These are phyloP conservation scores for Rhypophila decipiens DNA, from an alignment of 495 filamentous ascomycete species.

Conservation along the genomic window DNA sequence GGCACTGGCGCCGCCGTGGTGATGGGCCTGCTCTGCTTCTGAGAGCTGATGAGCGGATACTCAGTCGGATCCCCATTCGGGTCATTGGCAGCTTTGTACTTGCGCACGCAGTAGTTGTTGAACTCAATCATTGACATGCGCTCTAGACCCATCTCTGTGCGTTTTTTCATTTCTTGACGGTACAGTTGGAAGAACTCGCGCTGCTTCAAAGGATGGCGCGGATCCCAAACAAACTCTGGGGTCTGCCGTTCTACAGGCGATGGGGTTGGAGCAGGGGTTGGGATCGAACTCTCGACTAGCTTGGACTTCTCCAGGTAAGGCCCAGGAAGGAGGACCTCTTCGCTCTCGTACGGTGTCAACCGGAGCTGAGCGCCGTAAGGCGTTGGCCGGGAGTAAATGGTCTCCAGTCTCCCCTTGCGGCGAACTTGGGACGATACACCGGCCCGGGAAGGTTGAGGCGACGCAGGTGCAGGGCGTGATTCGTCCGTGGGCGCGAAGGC, in stretches of 20 bases:
- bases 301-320: constrained; percentile 18
- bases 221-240: constrained; percentile 14
- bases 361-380: constrained; percentile 14
- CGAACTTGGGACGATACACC: too few relatives aligned
- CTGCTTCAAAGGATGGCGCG: constrained; percentile 10
- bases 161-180: constrained; percentile 11
- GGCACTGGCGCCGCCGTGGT: not conserved
- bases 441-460: too few relatives aligned
- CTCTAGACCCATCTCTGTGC: constrained; percentile 9
- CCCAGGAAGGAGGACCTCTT: constrained; percentile 17
- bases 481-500: too few relatives aligned
- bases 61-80: not conserved
- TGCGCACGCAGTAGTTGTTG: constrained; percentile 15
- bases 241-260: constrained; percentile 1
- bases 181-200: constrained; percentile 16
- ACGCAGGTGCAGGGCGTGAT: too few relatives aligned
- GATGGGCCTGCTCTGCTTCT: not conserved
- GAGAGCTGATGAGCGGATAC: not conserved
- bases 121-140: constrained; percentile 16
- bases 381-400: constrained; percentile 11
- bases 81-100: constrained; percentile 10
- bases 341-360: constrained; percentile 19
- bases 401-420: constrained; percentile 12
- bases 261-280: constrained; percentile 12
- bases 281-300: constrained; percentile 7